A percentile compares a stretch with the other conserved stretches of the same genome.
Evolutionary conservation across 441 rosid genomes (phyloP).

Genomic region (Brassica balearica): DNA sequence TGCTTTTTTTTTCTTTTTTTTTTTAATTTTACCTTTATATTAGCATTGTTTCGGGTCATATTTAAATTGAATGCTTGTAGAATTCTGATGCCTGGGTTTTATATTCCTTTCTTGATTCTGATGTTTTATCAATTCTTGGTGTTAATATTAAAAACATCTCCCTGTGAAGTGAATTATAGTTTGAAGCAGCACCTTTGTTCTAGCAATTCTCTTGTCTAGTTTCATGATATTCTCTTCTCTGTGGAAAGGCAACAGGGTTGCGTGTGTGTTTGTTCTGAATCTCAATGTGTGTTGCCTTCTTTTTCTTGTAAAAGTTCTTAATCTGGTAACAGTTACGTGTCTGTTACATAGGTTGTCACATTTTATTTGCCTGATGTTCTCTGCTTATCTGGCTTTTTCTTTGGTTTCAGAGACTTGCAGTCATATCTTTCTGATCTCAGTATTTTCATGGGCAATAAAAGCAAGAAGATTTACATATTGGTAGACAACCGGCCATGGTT

Average conservation of each 20-base stretch:
- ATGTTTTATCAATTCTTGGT: slow-evolving; percentile 24
- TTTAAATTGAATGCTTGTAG: not conserved
- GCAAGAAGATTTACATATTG: slow-evolving; percentile 79
- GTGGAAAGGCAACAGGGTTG: slow-evolving; percentile 1
- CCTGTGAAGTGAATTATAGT: not conserved
- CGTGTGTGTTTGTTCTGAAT: not conserved
- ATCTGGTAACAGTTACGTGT: slow-evolving; percentile 24
- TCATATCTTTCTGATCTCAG: slow-evolving; percentile 93
- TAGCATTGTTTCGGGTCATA: slow-evolving; percentile 1
- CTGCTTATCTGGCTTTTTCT: slow-evolving; percentile 17
- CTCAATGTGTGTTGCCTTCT: not conserved
- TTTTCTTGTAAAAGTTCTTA: not conserved
- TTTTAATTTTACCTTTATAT: not conserved
- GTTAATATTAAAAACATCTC: not conserved
- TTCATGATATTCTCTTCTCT: slow-evolving; percentile 16
- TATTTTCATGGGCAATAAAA: slow-evolving; percentile 77
- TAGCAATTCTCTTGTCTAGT: slow-evolving; percentile 9
- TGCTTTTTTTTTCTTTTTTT: slow-evolving; percentile 20
- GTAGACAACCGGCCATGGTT: slow-evolving; percentile 97
- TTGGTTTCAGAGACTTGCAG: slow-evolving; percentile 87
- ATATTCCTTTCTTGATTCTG: slow-evolving; percentile 7
- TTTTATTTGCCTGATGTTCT: slow-evolving; percentile 20
- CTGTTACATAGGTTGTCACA: slow-evolving; percentile 10
- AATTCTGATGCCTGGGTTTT: not conserved
- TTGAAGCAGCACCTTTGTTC: slow-evolving; percentile 7